Evolutionary conservation across 257 asterid species (phyloP), one percentile per base, ranked within the genome.

Genomic region (Paraleonurus japonicus): DNA sequence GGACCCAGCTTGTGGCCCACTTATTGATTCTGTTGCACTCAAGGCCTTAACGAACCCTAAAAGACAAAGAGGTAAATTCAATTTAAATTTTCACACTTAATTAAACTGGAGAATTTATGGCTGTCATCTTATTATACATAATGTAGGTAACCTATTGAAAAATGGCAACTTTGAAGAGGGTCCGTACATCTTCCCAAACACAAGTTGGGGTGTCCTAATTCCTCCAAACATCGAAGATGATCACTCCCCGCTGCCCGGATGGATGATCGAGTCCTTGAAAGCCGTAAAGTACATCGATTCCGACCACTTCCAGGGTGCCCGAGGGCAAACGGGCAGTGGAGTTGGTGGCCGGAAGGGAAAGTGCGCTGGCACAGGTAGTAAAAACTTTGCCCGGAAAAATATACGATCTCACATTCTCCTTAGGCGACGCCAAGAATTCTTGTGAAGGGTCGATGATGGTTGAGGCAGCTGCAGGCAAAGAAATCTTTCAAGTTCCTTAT

Each of bases 141-240:
- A 43, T 74, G 66, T 69, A 90, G 97, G 88, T 1, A 90, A 86
- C 80, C 32, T 86, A 74, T 54, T 92, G 78, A 92, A 88, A 76
- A 89, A 92, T 27, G 98, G 95, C 2, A 80, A 90, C 75, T 92
- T 92, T n/a, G 98, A 92, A 77, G 91, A 86, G 63, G 98, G 98
- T 23, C 96, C 98, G 2, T 92, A 88, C 62, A 83, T 92, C 55
- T 85, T 90, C 76, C 79, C 85, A 27, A 84, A 86, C 65, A 78
- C 95, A 7, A 70, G 65, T 0, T 85, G 89, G 87, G 96, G 98
- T 2, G 87, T 83, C 66, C 77, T 92, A 37, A 84, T 92, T 33
- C 98, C 98, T 3, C 95, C 98, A 39, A 81, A 83, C 84, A 83
- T 88, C 10, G 90, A 86, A 68, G 94, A 88, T 45, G 87, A 84